Evolutionary conservation across 192 early-diverging fungal species (phyloP).

Genomic region (Backusella westeae): DNA sequence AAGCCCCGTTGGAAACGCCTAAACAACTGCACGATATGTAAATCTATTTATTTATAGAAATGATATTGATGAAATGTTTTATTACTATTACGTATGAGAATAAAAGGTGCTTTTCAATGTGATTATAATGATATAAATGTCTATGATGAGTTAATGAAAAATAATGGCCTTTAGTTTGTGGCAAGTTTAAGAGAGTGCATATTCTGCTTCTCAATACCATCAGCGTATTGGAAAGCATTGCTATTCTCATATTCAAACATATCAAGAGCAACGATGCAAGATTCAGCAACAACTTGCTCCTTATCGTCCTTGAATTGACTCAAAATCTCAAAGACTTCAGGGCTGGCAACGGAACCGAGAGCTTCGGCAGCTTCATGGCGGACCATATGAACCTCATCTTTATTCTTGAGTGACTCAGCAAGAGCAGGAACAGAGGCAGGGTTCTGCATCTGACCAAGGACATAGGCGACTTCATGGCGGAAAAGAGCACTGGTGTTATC

Average conservation of each 20-base stretch:
- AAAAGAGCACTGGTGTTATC: slow-evolving; percentile 67
- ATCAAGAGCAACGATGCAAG: slow-evolving; percentile 91
- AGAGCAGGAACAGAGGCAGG: slow-evolving; percentile 85
- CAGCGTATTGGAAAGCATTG: slow-evolving; percentile 86
- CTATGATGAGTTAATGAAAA: not conserved
- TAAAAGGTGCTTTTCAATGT: not conserved
- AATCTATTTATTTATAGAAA: not conserved
- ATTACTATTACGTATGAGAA: not conserved
- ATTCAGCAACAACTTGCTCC: slow-evolving; percentile 85
- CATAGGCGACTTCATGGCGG: slow-evolving; percentile 91
- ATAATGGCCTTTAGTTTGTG: not conserved
- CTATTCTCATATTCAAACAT: slow-evolving; percentile 93
- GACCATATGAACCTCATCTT: slow-evolving; percentile 85
- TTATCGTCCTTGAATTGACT: slow-evolving; percentile 70
- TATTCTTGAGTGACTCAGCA: slow-evolving; percentile 69
- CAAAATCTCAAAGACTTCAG: slow-evolving; percentile 76
- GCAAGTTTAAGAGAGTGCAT: slow-evolving; percentile 30
- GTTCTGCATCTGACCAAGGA: slow-evolving; percentile 97
- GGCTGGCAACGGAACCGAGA: slow-evolving; percentile 90
- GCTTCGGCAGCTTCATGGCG: slow-evolving; percentile 98
- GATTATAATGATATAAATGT: not conserved
- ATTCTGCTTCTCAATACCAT: slow-evolving; percentile 46
- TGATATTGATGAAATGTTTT: not conserved
- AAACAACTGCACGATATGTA: no score
- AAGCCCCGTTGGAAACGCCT: no score